These are phyloP conservation scores for Larix kaempferi DNA, from an alignment of 75 land plant species.

Conservation along the genomic window DNA sequence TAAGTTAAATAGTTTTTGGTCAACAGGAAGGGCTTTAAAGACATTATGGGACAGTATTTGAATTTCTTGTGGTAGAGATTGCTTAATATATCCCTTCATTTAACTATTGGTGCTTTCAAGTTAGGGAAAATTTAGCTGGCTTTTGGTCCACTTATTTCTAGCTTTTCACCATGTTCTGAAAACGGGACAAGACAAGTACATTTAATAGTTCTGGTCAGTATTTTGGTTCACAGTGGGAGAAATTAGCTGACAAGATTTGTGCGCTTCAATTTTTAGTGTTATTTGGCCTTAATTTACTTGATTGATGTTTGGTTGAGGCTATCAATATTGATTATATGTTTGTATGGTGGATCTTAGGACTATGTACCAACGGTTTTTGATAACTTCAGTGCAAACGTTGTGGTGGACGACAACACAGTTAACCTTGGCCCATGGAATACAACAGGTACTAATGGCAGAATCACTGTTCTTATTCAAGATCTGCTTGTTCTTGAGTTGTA, in stretches of 20 bases:
- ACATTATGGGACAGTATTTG: no score
- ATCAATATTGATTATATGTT: no score
- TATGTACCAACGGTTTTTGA: constrained; percentile 52
- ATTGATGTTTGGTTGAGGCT: neutral
- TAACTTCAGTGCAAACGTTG: constrained; percentile 52
- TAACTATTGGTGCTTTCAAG: no score
- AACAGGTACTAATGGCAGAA: constrained; percentile 21
- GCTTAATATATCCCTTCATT: no score
- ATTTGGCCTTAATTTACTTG: neutral
- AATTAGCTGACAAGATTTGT: neutral
- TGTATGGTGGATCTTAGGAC: constrained; percentile 11
- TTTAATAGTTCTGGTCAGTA: neutral
- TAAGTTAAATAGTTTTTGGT: no score
- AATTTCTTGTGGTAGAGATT: no score
- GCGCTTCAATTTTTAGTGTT: neutral
- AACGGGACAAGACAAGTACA: no score
- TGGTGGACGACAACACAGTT: constrained; percentile 44
- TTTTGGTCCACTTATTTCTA: neutral
- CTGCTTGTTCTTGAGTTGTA: neutral
- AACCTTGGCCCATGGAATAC: constrained; percentile 55
- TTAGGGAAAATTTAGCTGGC: neutral
- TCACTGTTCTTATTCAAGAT: neutral
- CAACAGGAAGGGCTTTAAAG: no score
- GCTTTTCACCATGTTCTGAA: neutral
- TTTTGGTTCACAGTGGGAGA: neutral